Base-by-base conservation (phyloP, 108 stramenopile species). In the Nitzschia sp. region DNA sequence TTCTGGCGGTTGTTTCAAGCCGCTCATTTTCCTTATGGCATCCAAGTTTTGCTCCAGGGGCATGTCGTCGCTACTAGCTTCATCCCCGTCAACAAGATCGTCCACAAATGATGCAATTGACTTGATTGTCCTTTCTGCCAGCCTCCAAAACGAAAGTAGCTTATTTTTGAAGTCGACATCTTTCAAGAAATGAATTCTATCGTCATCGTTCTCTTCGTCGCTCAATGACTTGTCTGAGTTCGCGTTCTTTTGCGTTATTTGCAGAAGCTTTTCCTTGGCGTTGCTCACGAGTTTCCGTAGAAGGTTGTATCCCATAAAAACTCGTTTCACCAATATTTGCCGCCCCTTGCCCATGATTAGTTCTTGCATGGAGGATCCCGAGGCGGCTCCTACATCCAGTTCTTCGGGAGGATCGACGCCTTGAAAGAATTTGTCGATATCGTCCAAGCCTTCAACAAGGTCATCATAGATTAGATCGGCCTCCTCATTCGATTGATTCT, bases 401-500 rank as follows among this genome's bases (percentile, higher is more conserved):
- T 94, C 92, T 66, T 94, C 92, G 0, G 92, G 92, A 17, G 85
- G 78, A 53, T 90, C 85, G 26, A 94, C 89, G 15, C 62, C 72
- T 70, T 89, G 89, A 57, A 94, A 87, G 45, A 94, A 78, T 46
- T 94, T 89, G 60, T 89, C 82, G 47, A 91, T 82, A 60, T 94
- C 93, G 66, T 94, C 93, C 15, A 94, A 77, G 5, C 90, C 93
- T 36, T 87, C 82, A 0, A 94, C 88, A 68, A 94, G 91, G 51
- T 94, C 81, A 76, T 59, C 33, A 1, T 33, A 66, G 62, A 85
- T 85, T 45, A 81, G 84, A 34, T 36, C 54, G 21, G 29, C 48
- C 36, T 55, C 51, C 57, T 32, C 59, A 30, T 5, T 27, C 1
- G 13, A 24, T 48, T 5, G 45, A 31, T 26, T 11, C 9, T 46